A percentile compares a stretch with the other conserved stretches of the same genome.
phyloP scores from a whole-genome alignment of 495 filamentous ascomycete species.

The Sphaerosporella brunnea region DNA sequence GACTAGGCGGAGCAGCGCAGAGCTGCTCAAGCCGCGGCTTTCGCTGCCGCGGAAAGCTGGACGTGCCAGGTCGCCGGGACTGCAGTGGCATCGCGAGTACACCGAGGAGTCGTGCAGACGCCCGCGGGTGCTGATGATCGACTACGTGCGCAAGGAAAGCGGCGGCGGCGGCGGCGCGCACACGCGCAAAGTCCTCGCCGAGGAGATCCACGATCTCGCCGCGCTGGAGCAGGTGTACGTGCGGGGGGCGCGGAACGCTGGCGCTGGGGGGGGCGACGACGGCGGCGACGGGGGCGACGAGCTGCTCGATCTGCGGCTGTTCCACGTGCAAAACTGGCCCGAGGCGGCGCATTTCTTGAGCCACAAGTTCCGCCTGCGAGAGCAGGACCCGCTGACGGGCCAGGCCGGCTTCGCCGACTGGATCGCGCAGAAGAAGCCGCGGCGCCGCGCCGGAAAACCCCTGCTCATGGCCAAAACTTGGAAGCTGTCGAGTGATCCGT shows the following conservation, averaged over 20 bases:
- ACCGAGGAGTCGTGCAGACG: conserved; percentile 18
- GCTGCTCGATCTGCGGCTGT: background rate
- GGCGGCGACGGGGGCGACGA: conserved; percentile 10
- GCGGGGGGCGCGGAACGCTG: background rate
- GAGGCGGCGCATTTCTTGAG: conserved; percentile 36
- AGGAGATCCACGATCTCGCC: conserved; percentile 32
- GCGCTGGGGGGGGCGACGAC: conserved; percentile 8
- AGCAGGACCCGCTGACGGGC: conserved; percentile 31
- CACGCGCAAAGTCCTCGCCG: conserved; percentile 31
- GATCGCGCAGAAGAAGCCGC: conserved; percentile 32
- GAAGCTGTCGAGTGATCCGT: conserved; percentile 35
- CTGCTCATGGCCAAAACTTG: conserved; percentile 35
- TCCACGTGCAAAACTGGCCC: conserved; percentile 37
- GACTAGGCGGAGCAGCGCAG: no score
- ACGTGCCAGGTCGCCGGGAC: conserved; percentile 18
- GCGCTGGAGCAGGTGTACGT: conserved; percentile 30
- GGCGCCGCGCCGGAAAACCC: conserved; percentile 33
- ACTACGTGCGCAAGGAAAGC: conserved; percentile 25
- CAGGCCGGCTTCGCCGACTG: conserved; percentile 32
- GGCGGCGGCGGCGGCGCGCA: conserved; percentile 1
- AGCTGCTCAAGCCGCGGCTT: conserved; percentile 15
- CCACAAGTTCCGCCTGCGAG: conserved; percentile 35
- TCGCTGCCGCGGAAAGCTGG: conserved; percentile 17
- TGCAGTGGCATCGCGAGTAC: conserved; percentile 31
- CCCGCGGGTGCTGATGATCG: conserved; percentile 30